Conservation (phyloP, 2,329 filamentous ascomycete species). For the Apiospora marii region DNA sequence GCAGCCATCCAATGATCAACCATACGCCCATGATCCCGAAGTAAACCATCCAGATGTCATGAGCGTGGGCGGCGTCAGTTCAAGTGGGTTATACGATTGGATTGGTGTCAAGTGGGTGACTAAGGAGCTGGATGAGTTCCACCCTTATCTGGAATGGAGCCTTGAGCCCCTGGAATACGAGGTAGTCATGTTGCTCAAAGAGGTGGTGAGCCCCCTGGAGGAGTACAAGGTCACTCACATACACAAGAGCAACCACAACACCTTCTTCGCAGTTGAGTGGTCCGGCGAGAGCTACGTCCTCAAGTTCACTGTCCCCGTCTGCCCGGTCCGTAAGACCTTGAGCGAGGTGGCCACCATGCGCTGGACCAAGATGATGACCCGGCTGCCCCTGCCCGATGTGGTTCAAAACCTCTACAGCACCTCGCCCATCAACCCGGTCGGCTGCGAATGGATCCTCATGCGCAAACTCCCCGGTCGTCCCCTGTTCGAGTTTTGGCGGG, state of each 20-base stretch:
- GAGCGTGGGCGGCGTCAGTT: background rate
- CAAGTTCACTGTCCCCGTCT: constrained; percentile 38
- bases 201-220: constrained; percentile 27
- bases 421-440: constrained; percentile 35
- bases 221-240: constrained; percentile 33
- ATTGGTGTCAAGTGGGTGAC: background rate
- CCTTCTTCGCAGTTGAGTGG: constrained; percentile 36
- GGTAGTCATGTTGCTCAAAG: constrained; percentile 35
- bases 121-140: background rate
- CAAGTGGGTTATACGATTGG: background rate
- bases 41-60: background rate
- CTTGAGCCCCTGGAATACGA: constrained; percentile 34
- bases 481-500: constrained; percentile 38
- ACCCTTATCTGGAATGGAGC: constrained; percentile 29
- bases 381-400: constrained; percentile 38
- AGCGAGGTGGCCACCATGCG: constrained; percentile 42
- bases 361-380: constrained; percentile 36
- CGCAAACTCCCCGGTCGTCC: constrained; percentile 36
- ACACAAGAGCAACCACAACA: constrained; percentile 35
- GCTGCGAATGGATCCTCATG: constrained; percentile 45
- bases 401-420: constrained; percentile 32
- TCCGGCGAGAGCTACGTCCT: constrained; percentile 42
- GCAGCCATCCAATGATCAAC: background rate
- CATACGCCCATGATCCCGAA: background rate
- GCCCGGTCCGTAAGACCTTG: constrained; percentile 37